These are phyloP conservation scores for Leccinum obscurum DNA, from an alignment of 768 basidiomycete species.

Conservation along the genomic window DNA sequence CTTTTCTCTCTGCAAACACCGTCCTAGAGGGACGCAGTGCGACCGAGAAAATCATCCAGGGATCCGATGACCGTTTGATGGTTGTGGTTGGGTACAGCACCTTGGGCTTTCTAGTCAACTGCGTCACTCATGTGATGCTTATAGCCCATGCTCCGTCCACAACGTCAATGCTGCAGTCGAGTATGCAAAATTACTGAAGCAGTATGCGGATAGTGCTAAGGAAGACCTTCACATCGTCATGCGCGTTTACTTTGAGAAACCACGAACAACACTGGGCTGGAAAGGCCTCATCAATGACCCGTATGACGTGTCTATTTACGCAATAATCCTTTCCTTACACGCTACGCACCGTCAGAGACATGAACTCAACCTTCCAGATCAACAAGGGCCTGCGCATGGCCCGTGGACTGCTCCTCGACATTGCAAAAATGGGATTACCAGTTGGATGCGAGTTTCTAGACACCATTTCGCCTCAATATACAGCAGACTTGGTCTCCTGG, in stretches of 20 bases:
- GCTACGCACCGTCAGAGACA: conserved; percentile 41
- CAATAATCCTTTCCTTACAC: conserved; percentile 2
- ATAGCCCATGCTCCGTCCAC: conserved; percentile 93
- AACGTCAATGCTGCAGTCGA: conserved; percentile 82
- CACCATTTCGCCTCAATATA: conserved; percentile 80
- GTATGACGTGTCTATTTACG: conserved; percentile 14
- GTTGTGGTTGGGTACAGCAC: conserved; percentile 81
- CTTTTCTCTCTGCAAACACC: conserved; percentile 80
- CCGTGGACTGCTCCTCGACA: conserved; percentile 81
- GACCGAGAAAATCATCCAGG: conserved; percentile 76
- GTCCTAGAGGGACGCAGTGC: conserved; percentile 82
- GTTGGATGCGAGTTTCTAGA: conserved; percentile 97
- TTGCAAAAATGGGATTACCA: conserved; percentile 89
- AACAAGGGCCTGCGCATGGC: conserved; percentile 93
- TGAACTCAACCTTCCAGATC: conserved; percentile 92
- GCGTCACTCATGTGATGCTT: conserved; percentile 5
- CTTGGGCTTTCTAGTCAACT: background rate
- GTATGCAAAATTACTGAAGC: conserved; percentile 78
- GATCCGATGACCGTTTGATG: conserved; percentile 88
- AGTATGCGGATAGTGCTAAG: conserved; percentile 76
- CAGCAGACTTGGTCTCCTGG: conserved; percentile 92
- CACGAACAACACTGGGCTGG: conserved; percentile 96
- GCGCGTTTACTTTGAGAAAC: conserved; percentile 99
- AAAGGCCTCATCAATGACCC: conserved; percentile 99
- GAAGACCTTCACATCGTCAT: conserved; percentile 93